Base-by-base conservation (phyloP, 108 stramenopile genomes). In the Cyclotella cryptica region DNA sequence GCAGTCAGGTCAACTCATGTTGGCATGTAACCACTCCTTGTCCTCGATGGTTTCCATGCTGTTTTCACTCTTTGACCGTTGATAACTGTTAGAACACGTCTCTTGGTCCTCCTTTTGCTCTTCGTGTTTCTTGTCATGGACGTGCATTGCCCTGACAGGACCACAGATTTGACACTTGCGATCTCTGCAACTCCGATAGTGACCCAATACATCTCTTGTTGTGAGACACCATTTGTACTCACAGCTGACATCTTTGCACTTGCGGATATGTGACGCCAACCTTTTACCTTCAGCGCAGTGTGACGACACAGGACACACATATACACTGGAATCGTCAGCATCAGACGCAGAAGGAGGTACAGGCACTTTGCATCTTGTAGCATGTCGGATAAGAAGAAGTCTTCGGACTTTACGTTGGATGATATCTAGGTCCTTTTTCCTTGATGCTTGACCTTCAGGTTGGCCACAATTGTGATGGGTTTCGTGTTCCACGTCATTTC, bases 381-480 rank as follows among this genome's bases (percentile, higher is more conserved):
- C 73, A 54, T 81, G 80, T 52, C 73, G 73, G 27, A 81, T 69
- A 19, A 81, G 73, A 46, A 81, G 73, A 44, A 81, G 80, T 41
- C 80, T 69, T 66, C 74, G 73, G 28, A 81, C 49, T 66, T 81
- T 81, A 17, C 80, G 73, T 64, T 60, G 28, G 18, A 81, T 42
- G 12, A 69, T 70, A 26, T 55, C 54, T 30, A 51, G 59, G 18
- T 78, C 67, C 47, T 49, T 78, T 42, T 63, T 67, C 3, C 52
- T 55, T 21, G 51, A 35, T 15, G 22, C 39, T 6, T 29, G 40
- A 17, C 0, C 43, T 69, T 60, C 54, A 22, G 22, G 2, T 19
- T 45, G 66, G 22, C 24, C 27, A 26, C 6, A 5, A 15, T 9
- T 21, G 9, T 62, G 15, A 10, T 62, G 61, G 3, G 39, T n/a